Percentiles rank a stretch among this genome's conserved stretches.
Evolutionary conservation across 768 basidiomycete genomes (phyloP).

Genomic region (Psilocybe cubensis): DNA sequence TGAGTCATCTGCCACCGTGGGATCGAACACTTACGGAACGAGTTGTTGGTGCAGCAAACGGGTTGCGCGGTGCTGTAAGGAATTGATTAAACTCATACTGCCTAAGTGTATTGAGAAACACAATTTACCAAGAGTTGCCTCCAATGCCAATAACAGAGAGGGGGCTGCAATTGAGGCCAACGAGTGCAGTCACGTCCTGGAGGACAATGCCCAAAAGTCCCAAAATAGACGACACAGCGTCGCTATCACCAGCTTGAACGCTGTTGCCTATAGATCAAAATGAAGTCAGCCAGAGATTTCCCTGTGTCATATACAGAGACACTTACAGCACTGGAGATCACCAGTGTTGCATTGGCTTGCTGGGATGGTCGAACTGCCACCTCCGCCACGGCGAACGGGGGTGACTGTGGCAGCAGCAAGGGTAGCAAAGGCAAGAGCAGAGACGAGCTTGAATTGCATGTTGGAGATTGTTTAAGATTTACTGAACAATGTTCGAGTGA

Average conservation of each 20-base stretch:
- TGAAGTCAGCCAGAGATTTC: not conserved
- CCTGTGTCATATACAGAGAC: not conserved
- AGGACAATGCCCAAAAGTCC: not conserved
- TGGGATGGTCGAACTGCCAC: not conserved
- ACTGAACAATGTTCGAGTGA: not conserved
- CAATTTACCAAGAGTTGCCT: not conserved
- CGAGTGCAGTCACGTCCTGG: not conserved
- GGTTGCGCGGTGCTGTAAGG: not conserved
- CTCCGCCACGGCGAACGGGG: not conserved
- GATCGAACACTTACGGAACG: not conserved
- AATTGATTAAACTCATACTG: not conserved
- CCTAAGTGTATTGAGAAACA: not conserved
- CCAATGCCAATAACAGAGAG: not conserved
- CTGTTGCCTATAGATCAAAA: not conserved
- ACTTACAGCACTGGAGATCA: slow-evolving; percentile 5
- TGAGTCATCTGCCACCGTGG: not conserved
- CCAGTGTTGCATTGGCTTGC: slow-evolving; percentile 3
- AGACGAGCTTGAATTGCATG: slow-evolving; percentile 5
- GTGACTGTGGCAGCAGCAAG: slow-evolving; percentile 7
- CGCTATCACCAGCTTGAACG: not conserved
- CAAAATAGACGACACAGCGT: not conserved
- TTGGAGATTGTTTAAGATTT: not conserved
- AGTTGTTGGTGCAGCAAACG: slow-evolving; percentile 6
- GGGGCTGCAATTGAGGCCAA: slow-evolving; percentile 4
- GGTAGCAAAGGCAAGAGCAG: slow-evolving; percentile 4